phyloP scores from a whole-genome alignment of 2,329 filamentous ascomycete genomes.

The Fusarium sp. region DNA sequence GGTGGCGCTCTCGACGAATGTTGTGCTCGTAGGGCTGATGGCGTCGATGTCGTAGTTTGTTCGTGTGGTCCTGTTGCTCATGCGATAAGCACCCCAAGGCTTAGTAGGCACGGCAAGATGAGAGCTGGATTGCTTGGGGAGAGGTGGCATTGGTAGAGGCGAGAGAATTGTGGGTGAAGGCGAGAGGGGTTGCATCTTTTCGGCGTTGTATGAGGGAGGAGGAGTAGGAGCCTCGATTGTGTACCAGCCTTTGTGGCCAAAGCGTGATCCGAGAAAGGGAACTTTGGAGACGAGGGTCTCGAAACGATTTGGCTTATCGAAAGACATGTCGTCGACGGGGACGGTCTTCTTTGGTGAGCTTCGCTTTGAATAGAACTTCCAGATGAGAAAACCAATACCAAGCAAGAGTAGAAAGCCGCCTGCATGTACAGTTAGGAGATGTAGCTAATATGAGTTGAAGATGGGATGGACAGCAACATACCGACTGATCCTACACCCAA shows the following conservation, averaged over 20 bases:
- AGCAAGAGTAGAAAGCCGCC: slow-evolving; percentile 41
- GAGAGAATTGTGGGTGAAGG: slow-evolving; percentile 22
- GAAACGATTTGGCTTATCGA: slow-evolving; percentile 41
- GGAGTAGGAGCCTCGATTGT: slow-evolving; percentile 50
- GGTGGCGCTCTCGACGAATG: slow-evolving; percentile 43
- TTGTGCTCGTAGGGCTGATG: slow-evolving; percentile 42
- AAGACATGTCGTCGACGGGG: slow-evolving; percentile 37
- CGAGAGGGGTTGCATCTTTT: slow-evolving; percentile 38
- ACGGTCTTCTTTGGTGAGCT: slow-evolving; percentile 16
- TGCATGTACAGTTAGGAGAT: slow-evolving; percentile 6
- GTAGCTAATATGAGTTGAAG: slow-evolving; percentile 1
- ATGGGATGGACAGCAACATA: slow-evolving; percentile 15
- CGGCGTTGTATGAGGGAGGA: slow-evolving; percentile 24
- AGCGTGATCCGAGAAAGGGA: slow-evolving; percentile 53
- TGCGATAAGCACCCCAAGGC: slow-evolving; percentile 37
- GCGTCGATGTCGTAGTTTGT: slow-evolving; percentile 31
- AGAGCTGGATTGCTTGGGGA: slow-evolving; percentile 43
- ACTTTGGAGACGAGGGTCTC: slow-evolving; percentile 50
- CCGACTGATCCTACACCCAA: slow-evolving; percentile 43
- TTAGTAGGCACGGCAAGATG: slow-evolving; percentile 42
- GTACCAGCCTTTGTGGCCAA: slow-evolving; percentile 53
- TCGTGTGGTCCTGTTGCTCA: slow-evolving; percentile 22
- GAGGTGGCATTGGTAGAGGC: slow-evolving; percentile 19
- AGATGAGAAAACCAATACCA: slow-evolving; percentile 42
- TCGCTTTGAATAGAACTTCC: slow-evolving; percentile 39